These are phyloP conservation scores for Vitis rotundifolia DNA, from an alignment of 164 flowering plant species.

Conservation along the genomic window DNA sequence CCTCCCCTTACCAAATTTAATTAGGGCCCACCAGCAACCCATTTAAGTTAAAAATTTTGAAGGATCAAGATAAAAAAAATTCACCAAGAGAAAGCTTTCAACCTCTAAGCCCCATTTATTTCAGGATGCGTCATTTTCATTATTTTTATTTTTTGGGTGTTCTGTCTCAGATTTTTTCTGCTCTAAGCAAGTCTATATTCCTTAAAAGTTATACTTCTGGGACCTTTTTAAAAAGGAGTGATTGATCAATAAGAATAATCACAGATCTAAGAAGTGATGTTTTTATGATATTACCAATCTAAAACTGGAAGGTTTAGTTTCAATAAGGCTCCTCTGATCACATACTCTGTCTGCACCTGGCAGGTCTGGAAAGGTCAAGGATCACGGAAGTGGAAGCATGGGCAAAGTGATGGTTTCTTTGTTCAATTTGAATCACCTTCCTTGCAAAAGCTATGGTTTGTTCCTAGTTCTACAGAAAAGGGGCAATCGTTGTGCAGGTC, in stretches of 20 bases:
- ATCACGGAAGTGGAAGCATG: conserved; percentile 92
- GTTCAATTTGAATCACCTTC: conserved; percentile 81
- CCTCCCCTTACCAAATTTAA: too few relatives aligned
- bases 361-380: conserved; percentile 99
- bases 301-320: neutral
- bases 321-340: neutral
- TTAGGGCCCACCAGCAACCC: too few relatives aligned
- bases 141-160: neutral
- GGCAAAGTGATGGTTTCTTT: conserved; percentile 88
- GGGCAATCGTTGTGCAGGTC: conserved; percentile 84
- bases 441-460: conserved; percentile 78
- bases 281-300: neutral
- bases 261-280: too few relatives aligned
- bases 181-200: neutral
- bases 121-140: too few relatives aligned
- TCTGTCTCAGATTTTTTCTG: neutral
- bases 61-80: too few relatives aligned
- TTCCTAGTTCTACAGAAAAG: conserved; percentile 76
- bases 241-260: too few relatives aligned
- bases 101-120: too few relatives aligned
- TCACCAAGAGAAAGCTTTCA: too few relatives aligned
- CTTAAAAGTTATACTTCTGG: too few relatives aligned
- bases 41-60: too few relatives aligned
- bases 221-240: too few relatives aligned
- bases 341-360: conserved; percentile 38